Base-by-base conservation (phyloP, 2,329 filamentous ascomycete species). In the Penicillium sp. region DNA sequence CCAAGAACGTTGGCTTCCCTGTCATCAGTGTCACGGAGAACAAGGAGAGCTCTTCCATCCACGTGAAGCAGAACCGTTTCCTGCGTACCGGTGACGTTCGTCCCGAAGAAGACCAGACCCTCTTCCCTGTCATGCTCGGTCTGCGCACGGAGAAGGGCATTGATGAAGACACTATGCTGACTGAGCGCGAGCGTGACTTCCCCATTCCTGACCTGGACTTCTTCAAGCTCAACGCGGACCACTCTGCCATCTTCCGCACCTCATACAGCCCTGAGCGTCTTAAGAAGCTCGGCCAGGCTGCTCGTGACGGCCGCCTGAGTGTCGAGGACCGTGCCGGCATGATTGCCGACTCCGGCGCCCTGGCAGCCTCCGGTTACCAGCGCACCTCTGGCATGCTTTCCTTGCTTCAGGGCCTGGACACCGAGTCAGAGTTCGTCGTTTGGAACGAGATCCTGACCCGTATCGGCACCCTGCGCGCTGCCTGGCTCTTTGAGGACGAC, bases 211-310 rank as follows among this genome's bases (percentile, higher is more conserved):
- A 88, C 67, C 77, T 87, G 50, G 90, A 96, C 67, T 97, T 97
- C 77, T 97, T 89, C 85, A 97, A 97, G 81, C 79, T 97, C 58
- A 97, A 97, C 69, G 91, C 93, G 16, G 91, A 97, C 70, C 93
- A 97, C 74, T 92, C 91, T 23, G 90, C 90, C 61, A 87, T 97
- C 60, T 97, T 95, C 79, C 86, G 93, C 57, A 97, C 92, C 0
- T 90, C 87, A 0, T 97, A 97, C 77, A 82, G 86, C 2, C 88
- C 91, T 2, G 87, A 90, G 66, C 87, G 93, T 35, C 83, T 97
- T 42, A 82, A 86, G 63, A 96, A 96, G 79, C 86, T 97, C 37
- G 93, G 93, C 27, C 78, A 91, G 68, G 90, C 92, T 52, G 93
- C 91, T 45, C 94, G 89, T 75, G 77, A 86, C 45, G 90, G 89